phyloP scores from a whole-genome alignment of 2,329 filamentous ascomycete species.

The Cercospora canescens region DNA sequence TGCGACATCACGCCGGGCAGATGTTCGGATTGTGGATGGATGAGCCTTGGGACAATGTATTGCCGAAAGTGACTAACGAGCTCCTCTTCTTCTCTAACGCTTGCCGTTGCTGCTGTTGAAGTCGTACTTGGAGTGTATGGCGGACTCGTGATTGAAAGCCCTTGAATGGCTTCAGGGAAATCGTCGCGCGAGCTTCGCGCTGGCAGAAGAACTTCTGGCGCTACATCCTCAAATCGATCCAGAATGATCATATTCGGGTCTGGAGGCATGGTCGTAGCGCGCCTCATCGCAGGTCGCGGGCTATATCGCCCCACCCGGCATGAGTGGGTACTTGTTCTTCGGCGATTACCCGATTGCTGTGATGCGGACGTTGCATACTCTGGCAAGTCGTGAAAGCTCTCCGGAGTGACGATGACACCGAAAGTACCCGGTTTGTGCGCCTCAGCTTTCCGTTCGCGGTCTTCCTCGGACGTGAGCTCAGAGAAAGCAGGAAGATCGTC shows the following conservation, averaged over 20 bases:
- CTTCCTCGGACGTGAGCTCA: constrained; percentile 56
- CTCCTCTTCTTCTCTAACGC: constrained; percentile 21
- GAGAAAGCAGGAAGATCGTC: constrained; percentile 58
- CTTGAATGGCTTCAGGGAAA: constrained; percentile 26
- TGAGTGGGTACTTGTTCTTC: constrained; percentile 28
- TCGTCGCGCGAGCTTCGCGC: constrained; percentile 14
- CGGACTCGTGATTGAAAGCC: constrained; percentile 27
- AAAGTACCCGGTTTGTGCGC: constrained; percentile 55
- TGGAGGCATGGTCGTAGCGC: constrained; percentile 14
- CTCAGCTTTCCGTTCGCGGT: constrained; percentile 58
- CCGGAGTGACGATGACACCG: constrained; percentile 55
- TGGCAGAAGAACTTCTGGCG: constrained; percentile 13
- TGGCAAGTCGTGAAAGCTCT: constrained; percentile 54
- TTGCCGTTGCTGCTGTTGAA: constrained; percentile 18
- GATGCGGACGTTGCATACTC: constrained; percentile 44
- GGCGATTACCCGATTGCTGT: constrained; percentile 31
- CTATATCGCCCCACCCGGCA: constrained; percentile 18
- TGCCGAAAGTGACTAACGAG: constrained; percentile 30
- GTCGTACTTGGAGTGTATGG: constrained; percentile 14
- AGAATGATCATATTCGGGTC: constrained; percentile 55
- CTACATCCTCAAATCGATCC: constrained; percentile 50
- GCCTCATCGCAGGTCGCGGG: constrained; percentile 5
- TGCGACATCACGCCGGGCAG: constrained; percentile 10
- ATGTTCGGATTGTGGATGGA: constrained; percentile 21
- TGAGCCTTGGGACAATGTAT: constrained; percentile 29